Percentiles rank a stretch among this genome's conserved stretches.
These are phyloP conservation scores for Lithohypha guttulata DNA, from an alignment of 2,329 filamentous ascomycete species.

Conservation along the genomic window DNA sequence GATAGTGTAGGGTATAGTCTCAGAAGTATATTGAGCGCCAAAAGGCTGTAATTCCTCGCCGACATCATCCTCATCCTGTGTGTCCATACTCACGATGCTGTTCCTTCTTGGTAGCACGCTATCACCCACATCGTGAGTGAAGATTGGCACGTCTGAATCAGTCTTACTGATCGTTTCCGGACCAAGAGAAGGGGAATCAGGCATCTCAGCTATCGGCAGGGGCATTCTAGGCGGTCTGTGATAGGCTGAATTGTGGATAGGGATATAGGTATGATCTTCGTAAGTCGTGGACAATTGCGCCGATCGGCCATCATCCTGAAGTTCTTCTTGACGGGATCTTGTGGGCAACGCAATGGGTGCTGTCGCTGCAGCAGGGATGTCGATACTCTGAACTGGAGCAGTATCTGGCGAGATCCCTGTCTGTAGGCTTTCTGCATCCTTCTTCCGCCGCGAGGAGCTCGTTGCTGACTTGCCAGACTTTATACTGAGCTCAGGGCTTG, in stretches of 20 bases:
- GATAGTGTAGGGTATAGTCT: slow-evolving; percentile 71
- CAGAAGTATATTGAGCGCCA: slow-evolving; percentile 48
- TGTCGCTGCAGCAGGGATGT: slow-evolving; percentile 20
- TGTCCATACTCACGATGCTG: slow-evolving; percentile 45
- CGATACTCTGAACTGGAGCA: slow-evolving; percentile 11
- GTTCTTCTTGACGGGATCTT: slow-evolving; percentile 12
- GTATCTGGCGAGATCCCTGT: slow-evolving; percentile 11
- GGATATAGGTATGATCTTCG: slow-evolving; percentile 15
- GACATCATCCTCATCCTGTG: slow-evolving; percentile 64
- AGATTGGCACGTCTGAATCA: slow-evolving; percentile 43
- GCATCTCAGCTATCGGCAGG: slow-evolving; percentile 85
- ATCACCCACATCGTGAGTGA: slow-evolving; percentile 40
- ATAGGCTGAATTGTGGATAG: too few species aligned
- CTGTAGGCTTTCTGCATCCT: slow-evolving; percentile 23
- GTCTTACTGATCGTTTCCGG: slow-evolving; percentile 54
- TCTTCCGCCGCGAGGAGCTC: slow-evolving; percentile 15
- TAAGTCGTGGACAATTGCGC: slow-evolving; percentile 16
- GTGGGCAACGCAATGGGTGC: slow-evolving; percentile 1
- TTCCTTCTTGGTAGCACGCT: slow-evolving; percentile 39
- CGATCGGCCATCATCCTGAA: slow-evolving; percentile 14
- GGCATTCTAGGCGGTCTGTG: slow-evolving; percentile 69
- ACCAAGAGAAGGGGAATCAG: slow-evolving; percentile 78
- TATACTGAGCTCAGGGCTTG: slow-evolving; percentile 25
- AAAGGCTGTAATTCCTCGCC: slow-evolving; percentile 60
- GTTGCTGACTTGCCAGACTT: slow-evolving; percentile 14